Evolutionary conservation across 1,139 yeast species (phyloP).

Genomic region (Debaryomycetaceae sp.): DNA sequence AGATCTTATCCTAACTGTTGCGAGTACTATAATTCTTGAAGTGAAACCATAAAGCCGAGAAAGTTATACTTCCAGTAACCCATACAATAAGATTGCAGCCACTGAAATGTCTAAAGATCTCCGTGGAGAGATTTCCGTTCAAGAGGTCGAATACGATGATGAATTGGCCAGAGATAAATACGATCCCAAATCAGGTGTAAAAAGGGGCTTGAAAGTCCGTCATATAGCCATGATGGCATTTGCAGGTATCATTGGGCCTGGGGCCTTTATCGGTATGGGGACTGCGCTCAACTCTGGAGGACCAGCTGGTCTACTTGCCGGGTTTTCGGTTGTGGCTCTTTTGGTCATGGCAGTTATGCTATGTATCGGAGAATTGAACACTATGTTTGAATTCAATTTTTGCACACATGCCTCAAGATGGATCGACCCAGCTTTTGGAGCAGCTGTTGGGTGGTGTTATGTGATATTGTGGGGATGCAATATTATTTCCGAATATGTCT

Average conservation of each 20-base stretch:
- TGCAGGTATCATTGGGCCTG: slow-evolving; percentile 28
- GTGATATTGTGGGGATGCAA: slow-evolving; percentile 10
- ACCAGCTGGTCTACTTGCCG: slow-evolving; percentile 4
- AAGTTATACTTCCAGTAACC: no score
- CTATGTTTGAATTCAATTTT: slow-evolving; percentile 10
- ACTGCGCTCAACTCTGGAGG: slow-evolving; percentile 8
- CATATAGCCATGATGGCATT: slow-evolving; percentile 22
- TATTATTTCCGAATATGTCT: slow-evolving; percentile 18
- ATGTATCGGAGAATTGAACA: slow-evolving; percentile 9
- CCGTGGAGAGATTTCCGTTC: no score
- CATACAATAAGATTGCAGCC: no score
- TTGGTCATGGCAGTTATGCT: slow-evolving; percentile 20
- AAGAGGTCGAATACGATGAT: no score
- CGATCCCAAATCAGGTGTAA: slow-evolving; percentile 13
- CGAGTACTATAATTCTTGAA: no score
- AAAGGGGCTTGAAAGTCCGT: slow-evolving; percentile 13
- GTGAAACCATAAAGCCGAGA: no score
- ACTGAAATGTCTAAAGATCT: no score
- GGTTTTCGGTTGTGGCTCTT: slow-evolving; percentile 5
- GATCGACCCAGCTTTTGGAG: slow-evolving; percentile 81
- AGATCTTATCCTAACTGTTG: no score
- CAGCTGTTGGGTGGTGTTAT: slow-evolving; percentile 61
- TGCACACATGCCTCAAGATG: slow-evolving; percentile 47
- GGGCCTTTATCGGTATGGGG: slow-evolving; percentile 22
- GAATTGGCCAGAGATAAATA: slow-evolving; percentile 5